Conservation (phyloP, 768 basidiomycete species). For the Lactarius evosmus region DNA sequence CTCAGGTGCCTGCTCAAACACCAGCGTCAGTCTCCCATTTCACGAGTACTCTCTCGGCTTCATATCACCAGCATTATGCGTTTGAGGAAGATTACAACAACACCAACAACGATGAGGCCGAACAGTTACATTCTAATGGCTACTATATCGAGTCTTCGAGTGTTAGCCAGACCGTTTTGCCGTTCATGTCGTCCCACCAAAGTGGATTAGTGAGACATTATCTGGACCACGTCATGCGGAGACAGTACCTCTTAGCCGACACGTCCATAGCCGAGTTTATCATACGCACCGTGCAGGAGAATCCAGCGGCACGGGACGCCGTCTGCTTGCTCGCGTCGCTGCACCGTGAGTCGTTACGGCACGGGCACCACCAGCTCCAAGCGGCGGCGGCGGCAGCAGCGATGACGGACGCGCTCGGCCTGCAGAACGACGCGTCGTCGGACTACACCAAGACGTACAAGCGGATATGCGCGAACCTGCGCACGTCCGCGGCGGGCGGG, state of each 20-base stretch:
- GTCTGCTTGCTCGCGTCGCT: conserved; percentile 62
- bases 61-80: conserved; percentile 24
- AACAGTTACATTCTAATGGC: conserved; percentile 12
- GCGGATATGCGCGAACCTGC: conserved; percentile 28
- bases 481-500: conserved; percentile 18
- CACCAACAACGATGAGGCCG: conserved; percentile 20
- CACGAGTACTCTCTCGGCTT: conserved; percentile 20
- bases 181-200: conserved; percentile 30
- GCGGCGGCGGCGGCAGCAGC: not conserved
- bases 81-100: conserved; percentile 25
- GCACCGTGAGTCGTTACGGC: conserved; percentile 40
- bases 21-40: conserved; percentile 8
- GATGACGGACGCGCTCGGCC: conserved; percentile 5
- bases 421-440: conserved; percentile 1
- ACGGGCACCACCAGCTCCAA: not conserved
- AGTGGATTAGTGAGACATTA: conserved; percentile 45
- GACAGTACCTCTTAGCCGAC: conserved; percentile 71
- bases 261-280: conserved; percentile 46
- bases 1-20: not conserved
- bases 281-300: conserved; percentile 45
- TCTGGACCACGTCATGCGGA: conserved; percentile 56
- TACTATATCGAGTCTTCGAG: conserved; percentile 26
- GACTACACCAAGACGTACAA: conserved; percentile 29
- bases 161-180: conserved; percentile 27
- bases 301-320: conserved; percentile 51